Percentiles rank a stretch among this genome's conserved stretches.
These are phyloP conservation scores for Penicillium argentinense DNA, from an alignment of 495 filamentous ascomycete genomes.

Conservation along the genomic window DNA sequence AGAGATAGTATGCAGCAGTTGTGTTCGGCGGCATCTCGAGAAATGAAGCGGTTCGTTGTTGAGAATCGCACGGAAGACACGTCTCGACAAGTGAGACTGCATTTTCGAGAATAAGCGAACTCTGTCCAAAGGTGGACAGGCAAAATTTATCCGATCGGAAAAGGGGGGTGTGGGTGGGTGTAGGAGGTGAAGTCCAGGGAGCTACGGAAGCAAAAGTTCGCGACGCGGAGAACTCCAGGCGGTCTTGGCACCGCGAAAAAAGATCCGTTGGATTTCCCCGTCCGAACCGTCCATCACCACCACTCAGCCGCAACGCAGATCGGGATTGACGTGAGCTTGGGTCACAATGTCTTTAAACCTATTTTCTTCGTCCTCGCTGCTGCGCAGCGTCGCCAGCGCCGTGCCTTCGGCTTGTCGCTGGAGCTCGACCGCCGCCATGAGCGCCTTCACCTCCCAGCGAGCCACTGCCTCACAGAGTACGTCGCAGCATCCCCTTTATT, in stretches of 20 bases:
- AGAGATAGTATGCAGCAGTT: conserved; percentile 36
- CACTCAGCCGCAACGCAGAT: not conserved
- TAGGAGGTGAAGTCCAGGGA: not conserved
- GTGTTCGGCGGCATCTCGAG: conserved; percentile 36
- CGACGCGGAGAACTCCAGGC: conserved; percentile 25
- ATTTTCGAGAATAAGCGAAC: conserved; percentile 43
- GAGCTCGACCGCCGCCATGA: conserved; percentile 39
- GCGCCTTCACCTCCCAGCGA: conserved; percentile 28
- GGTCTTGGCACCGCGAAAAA: conserved; percentile 37
- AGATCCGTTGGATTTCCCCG: conserved; percentile 14
- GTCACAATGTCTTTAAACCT: conserved; percentile 34
- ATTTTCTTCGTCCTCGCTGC: conserved; percentile 27
- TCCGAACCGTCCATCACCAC: no score
- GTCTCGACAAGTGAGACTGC: conserved; percentile 79
- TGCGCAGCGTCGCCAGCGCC: conserved; percentile 29
- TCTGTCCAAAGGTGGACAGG: not conserved
- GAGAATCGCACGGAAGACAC: conserved; percentile 69
- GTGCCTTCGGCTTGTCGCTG: conserved; percentile 36
- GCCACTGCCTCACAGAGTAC: conserved; percentile 23
- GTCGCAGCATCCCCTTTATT: conserved; percentile 6
- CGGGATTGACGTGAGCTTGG: not conserved
- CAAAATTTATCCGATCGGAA: not conserved
- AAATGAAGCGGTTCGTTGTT: conserved; percentile 60
- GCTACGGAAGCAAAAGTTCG: conserved; percentile 7
- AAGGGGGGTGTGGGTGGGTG: not conserved